Evolutionary conservation across 257 asterid species (phyloP).

Genomic region (Solanum sitiens): DNA sequence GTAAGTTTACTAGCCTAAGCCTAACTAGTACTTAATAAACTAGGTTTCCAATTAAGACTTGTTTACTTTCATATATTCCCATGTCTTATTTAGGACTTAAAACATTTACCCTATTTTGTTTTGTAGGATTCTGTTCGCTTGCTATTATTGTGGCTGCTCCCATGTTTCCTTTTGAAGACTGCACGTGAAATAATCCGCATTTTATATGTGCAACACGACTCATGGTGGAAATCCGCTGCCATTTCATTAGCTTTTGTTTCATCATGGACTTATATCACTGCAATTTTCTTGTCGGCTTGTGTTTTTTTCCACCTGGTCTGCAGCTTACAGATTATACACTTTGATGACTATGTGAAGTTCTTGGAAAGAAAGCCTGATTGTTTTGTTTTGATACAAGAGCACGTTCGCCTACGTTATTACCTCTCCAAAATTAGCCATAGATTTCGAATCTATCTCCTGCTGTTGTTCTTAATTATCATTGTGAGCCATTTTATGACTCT

Average conservation of each 20-base stretch:
- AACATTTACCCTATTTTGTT: background rate
- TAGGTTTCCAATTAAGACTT: background rate
- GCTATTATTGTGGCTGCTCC: constrained; percentile 47
- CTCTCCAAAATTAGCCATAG: constrained; percentile 90
- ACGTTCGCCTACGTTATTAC: constrained; percentile 47
- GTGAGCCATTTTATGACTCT: constrained; percentile 59
- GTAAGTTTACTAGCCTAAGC: background rate
- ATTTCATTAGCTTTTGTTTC: constrained; percentile 38
- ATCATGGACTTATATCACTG: constrained; percentile 54
- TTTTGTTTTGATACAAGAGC: constrained; percentile 52
- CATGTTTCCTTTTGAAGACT: constrained; percentile 51
- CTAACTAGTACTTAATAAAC: background rate
- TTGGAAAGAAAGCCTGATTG: constrained; percentile 58
- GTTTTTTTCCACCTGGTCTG: constrained; percentile 64
- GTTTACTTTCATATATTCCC: background rate
- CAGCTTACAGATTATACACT: constrained; percentile 72
- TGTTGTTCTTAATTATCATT: constrained; percentile 62
- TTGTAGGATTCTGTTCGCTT: constrained; percentile 59
- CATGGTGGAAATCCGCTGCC: constrained; percentile 57
- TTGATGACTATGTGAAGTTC: constrained; percentile 70
- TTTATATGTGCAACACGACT: constrained; percentile 43
- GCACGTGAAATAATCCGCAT: constrained; percentile 57
- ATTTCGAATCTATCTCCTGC: constrained; percentile 67
- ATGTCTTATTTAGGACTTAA: background rate
- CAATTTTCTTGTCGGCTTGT: constrained; percentile 45